phyloP scores from a whole-genome alignment of 345 rosid genomes.

The Mangifera indica region DNA sequence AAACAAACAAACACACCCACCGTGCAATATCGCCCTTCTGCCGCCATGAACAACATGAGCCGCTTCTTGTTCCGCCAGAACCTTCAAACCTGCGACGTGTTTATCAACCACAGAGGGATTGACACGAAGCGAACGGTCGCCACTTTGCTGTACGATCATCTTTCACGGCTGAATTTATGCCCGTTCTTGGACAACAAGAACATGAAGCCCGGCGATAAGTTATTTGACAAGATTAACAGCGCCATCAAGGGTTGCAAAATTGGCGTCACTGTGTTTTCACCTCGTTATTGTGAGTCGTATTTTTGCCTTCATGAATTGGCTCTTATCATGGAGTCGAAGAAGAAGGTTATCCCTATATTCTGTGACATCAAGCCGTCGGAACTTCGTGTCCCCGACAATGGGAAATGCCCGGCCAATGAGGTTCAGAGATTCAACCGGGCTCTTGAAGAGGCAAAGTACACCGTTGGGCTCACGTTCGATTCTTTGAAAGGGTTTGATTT shows the following conservation, averaged over 20 bases:
- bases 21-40: conserved; percentile 31
- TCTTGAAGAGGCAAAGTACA: conserved; percentile 64
- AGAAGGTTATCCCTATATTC: conserved; percentile 72
- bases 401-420: conserved; percentile 34
- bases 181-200: conserved; percentile 74
- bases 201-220: conserved; percentile 74
- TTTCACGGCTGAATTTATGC: conserved; percentile 33
- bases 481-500: conserved; percentile 53
- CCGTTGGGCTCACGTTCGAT: conserved; percentile 63
- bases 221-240: conserved; percentile 54
- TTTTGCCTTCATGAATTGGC: conserved; percentile 73
- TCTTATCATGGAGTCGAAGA: conserved; percentile 59
- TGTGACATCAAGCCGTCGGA: conserved; percentile 74
- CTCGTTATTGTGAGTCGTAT: conserved; percentile 56
- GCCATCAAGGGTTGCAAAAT: conserved; percentile 52
- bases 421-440: conserved; percentile 54
- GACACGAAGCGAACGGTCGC: conserved; percentile 66
- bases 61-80: conserved; percentile 19
- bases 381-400: conserved; percentile 41
- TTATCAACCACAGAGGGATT: conserved; percentile 68
- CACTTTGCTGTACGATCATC: conserved; percentile 62
- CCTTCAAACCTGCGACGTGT: conserved; percentile 41
- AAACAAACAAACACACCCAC: too few species aligned
- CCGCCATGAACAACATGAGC: conserved; percentile 12
- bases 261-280: conserved; percentile 63